Base-by-base conservation (phyloP, 2,329 filamentous ascomycete genomes). In the Aspergillus sp. region DNA sequence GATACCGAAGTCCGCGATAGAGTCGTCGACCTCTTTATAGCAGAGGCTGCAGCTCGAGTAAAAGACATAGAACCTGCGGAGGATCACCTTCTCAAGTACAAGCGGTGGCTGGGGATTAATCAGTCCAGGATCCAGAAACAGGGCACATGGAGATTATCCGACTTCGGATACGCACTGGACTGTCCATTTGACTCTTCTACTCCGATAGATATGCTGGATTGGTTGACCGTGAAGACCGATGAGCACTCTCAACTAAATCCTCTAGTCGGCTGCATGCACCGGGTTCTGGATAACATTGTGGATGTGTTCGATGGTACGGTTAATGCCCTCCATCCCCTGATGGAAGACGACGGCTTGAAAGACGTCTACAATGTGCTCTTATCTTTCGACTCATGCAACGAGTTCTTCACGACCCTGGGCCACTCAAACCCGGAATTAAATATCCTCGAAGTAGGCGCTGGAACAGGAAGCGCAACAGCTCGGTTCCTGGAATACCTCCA, bases 371-470 rank as follows among this genome's bases (percentile, higher is more conserved):
- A 54, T 3, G 0, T 17, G 0, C 7, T 42, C 2, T n/a, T 51
- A 12, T 30, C n/a, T 1, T 48, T 30, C 13, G 51, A 54, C 17
- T 19, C 15, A 4, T 54, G 51, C 4, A n/a, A 19, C 4, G 9
- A 51, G 6, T 53, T 54, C 13, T 24, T 61, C 19, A 9, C 24
- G 3, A 19, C 48, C 8, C 40, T 61, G 4, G 56, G 58, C 13
- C 56, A 63, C 17, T 46, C 42, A 0, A 57, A 63, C 2, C 58
- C 59, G 4, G 19, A 34, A 7, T 33, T 61, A 0, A 47, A 44
- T 1, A 34, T 63, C 1, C 48, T 62, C 3, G 60, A 62, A 34
- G 34, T 62, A 2, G 57, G 60, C 1, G 54, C 54, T 19, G 55
- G 60, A 1, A 59, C 61, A 1, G 61, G 59, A 0, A 48, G 47